Percentiles rank a stretch among this genome's conserved stretches.
Conservation (phyloP, 305 asterid genomes). For the Fraxinus dipetala region DNA sequence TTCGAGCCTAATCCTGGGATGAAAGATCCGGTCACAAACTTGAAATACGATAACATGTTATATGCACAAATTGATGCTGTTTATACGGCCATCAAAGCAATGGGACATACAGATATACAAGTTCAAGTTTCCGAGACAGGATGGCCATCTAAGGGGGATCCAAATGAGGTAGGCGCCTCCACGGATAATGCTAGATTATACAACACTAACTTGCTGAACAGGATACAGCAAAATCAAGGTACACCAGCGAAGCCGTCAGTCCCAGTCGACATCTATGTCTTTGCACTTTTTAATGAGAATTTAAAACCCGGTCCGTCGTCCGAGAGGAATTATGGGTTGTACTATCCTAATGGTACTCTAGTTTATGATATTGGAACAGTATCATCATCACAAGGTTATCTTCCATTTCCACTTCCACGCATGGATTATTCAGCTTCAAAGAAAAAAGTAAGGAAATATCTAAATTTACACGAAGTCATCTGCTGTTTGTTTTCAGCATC, state of each 20-base stretch:
- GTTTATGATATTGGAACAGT: conserved; percentile 62
- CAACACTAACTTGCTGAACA: conserved; percentile 58
- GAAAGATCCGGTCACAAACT: conserved; percentile 47
- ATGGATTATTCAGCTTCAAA: conserved; percentile 61
- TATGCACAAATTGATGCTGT: conserved; percentile 89
- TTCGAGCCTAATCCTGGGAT: conserved; percentile 64
- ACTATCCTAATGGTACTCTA: conserved; percentile 70
- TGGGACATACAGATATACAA: conserved; percentile 54
- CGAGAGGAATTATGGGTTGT: conserved; percentile 79
- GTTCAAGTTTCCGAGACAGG: conserved; percentile 86
- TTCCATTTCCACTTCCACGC: conserved; percentile 32
- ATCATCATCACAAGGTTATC: conserved; percentile 35
- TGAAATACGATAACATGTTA: conserved; percentile 82
- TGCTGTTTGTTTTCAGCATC: neutral
- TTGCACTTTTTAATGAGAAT: conserved; percentile 83
- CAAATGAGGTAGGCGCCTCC: conserved; percentile 67
- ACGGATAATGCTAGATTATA: conserved; percentile 67
- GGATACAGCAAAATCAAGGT: conserved; percentile 52
- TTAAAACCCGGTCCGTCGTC: conserved; percentile 71
- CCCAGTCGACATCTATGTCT: conserved; percentile 66
- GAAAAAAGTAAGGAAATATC: conserved; percentile 42
- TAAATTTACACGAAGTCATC: neutral
- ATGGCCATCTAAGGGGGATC: conserved; percentile 89
- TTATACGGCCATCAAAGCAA: conserved; percentile 63
- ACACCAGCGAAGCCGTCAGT: conserved; percentile 75